Evolutionary conservation across 768 basidiomycete genomes (phyloP).

Genomic region (Trametes maxima): DNA sequence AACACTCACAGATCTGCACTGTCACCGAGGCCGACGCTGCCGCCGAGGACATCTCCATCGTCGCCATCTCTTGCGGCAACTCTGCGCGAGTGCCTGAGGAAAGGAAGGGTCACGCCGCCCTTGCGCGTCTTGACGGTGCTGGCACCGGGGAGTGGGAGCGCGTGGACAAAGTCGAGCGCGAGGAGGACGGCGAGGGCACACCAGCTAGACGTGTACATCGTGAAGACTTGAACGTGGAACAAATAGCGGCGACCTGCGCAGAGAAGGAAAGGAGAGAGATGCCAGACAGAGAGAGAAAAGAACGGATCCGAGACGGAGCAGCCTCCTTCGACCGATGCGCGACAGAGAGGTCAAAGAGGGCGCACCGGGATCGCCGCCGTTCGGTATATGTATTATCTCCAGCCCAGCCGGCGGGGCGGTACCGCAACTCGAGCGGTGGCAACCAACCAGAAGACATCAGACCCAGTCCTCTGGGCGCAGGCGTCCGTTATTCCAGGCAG

Average conservation of each 20-base stretch:
- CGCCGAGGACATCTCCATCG: conserved; percentile 21
- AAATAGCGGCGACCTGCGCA: conserved; percentile 28
- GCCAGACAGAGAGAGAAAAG: conserved; percentile 18
- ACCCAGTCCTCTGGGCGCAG: background rate
- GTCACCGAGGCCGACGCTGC: conserved; percentile 58
- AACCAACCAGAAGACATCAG: conserved; percentile 10
- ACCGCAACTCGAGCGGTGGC: background rate
- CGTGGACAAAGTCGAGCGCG: conserved; percentile 7
- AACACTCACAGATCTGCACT: conserved; percentile 60
- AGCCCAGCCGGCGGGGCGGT: conserved; percentile 2
- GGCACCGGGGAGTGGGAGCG: conserved; percentile 10
- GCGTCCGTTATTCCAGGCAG: background rate
- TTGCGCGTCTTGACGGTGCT: conserved; percentile 9
- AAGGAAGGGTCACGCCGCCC: conserved; percentile 15
- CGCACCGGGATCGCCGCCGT: background rate
- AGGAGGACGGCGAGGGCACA: conserved; percentile 17
- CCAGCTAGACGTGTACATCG: conserved; percentile 28
- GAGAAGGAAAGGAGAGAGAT: conserved; percentile 16
- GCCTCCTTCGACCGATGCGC: conserved; percentile 20
- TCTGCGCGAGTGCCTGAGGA: conserved; percentile 17
- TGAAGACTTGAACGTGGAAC: conserved; percentile 8
- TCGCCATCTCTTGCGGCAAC: conserved; percentile 12
- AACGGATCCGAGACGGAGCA: conserved; percentile 12
- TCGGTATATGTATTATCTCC: background rate
- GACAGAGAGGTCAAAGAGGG: conserved; percentile 16